phyloP scores from a whole-genome alignment of 2,329 filamentous ascomycete species.

The Colletotrichum chlorophyti region DNA sequence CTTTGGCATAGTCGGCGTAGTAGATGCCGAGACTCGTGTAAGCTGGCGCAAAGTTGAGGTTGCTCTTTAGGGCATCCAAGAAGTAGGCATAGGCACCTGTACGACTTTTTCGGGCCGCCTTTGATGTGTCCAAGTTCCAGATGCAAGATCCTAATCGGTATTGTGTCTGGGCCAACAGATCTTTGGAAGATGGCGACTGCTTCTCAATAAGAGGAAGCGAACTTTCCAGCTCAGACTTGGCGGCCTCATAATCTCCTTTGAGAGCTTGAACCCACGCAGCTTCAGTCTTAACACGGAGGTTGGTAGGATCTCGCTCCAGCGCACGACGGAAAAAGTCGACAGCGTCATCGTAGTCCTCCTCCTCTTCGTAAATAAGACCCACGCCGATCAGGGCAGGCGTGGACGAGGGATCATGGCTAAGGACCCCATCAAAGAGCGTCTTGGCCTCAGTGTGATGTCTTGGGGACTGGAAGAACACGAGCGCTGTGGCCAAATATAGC shows the following conservation, averaged over 20 bases:
- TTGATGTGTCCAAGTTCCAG: slow-evolving; percentile 83
- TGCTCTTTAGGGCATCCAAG: slow-evolving; percentile 81
- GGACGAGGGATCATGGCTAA: slow-evolving; percentile 76
- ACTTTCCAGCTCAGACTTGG: slow-evolving; percentile 72
- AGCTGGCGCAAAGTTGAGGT: slow-evolving; percentile 86
- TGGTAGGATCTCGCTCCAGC: slow-evolving; percentile 72
- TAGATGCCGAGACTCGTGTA: slow-evolving; percentile 92
- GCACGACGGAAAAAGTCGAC: slow-evolving; percentile 82
- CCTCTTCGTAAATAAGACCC: slow-evolving; percentile 90
- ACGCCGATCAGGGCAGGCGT: slow-evolving; percentile 87
- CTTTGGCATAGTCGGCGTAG: slow-evolving; percentile 89
- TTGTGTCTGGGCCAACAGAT: slow-evolving; percentile 83
- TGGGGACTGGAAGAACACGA: slow-evolving; percentile 90
- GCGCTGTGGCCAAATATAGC: slow-evolving; percentile 80
- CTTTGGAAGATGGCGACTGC: slow-evolving; percentile 62
- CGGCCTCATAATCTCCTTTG: slow-evolving; percentile 74
- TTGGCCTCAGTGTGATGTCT: slow-evolving; percentile 90
- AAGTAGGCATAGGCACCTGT: slow-evolving; percentile 85
- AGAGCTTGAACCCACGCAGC: slow-evolving; percentile 92
- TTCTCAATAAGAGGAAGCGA: slow-evolving; percentile 73
- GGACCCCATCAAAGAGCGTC: slow-evolving; percentile 80
- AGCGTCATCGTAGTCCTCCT: slow-evolving; percentile 85
- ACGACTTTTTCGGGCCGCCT: slow-evolving; percentile 77
- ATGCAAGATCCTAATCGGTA: slow-evolving; percentile 88
- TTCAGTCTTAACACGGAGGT: slow-evolving; percentile 83